A percentile compares a stretch with the other conserved stretches of the same genome.
These are phyloP conservation scores for Komagataella ulmi DNA, from an alignment of 805 yeast genomes.

Conservation along the genomic window DNA sequence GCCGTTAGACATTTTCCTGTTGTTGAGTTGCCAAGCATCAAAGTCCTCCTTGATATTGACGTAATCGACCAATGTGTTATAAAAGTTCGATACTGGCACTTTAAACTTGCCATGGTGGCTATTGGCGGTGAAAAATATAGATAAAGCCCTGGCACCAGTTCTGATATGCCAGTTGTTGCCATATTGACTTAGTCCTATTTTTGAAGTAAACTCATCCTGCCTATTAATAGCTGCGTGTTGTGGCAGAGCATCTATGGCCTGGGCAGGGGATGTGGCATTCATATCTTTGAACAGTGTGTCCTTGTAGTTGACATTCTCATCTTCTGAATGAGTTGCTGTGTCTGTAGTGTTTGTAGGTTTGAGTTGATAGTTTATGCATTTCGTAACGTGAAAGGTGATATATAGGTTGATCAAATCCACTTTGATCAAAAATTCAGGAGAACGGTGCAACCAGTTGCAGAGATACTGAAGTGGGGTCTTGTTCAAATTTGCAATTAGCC, in stretches of 20 bases:
- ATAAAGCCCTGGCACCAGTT: conserved; percentile 48
- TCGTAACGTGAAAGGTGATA: conserved; percentile 61
- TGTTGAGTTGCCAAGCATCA: conserved; percentile 61
- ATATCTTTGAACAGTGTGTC: conserved; percentile 6
- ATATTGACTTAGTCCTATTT: conserved; percentile 42
- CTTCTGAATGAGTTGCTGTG: conserved; percentile 4
- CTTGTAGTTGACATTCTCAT: conserved; percentile 18
- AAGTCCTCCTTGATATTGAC: conserved; percentile 69
- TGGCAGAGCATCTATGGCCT: neutral
- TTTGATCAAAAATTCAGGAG: conserved; percentile 32
- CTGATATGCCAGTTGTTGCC: conserved; percentile 73
- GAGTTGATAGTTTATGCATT: conserved; percentile 25
- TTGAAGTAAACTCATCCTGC: neutral
- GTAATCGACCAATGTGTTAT: conserved; percentile 73
- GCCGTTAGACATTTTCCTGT: conserved; percentile 7
- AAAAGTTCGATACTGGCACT: conserved; percentile 35
- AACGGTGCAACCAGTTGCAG: conserved; percentile 38
- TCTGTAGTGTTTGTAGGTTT: conserved; percentile 1
- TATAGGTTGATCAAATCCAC: conserved; percentile 64
- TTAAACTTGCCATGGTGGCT: conserved; percentile 14
- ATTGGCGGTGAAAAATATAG: conserved; percentile 44
- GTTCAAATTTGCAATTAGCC: conserved; percentile 44
- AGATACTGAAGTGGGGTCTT: conserved; percentile 25
- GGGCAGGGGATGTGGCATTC: neutral
- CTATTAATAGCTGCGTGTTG: neutral